A percentile compares a stretch with the other conserved stretches of the same genome.
phyloP scores from a whole-genome alignment of 129 eudicot genomes.

The Oenanthe sinensis region DNA sequence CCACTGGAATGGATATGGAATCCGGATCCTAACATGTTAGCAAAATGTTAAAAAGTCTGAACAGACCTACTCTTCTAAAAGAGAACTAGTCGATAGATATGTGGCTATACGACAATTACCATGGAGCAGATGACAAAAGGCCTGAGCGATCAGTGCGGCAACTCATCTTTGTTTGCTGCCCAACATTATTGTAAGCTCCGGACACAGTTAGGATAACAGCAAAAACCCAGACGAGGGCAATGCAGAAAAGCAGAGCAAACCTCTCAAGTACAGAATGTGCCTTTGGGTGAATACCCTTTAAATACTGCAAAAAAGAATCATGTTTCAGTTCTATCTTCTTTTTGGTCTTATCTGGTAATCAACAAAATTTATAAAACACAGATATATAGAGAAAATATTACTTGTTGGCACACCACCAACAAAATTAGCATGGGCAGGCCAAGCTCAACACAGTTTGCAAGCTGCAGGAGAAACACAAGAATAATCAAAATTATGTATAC shows the following conservation, averaged over 20 bases:
- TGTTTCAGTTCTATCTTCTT: background rate
- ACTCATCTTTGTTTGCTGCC: conserved; percentile 39
- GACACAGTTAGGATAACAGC: conserved; percentile 83
- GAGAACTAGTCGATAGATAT: background rate
- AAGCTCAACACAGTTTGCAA: conserved; percentile 75
- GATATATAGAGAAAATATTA: conserved; percentile 19
- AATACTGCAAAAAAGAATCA: conserved; percentile 35
- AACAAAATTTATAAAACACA: background rate
- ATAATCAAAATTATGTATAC: conserved; percentile 2
- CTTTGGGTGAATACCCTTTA: conserved; percentile 47
- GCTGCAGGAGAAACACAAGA: conserved; percentile 32
- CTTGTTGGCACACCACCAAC: conserved; percentile 70
- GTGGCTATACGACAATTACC: conserved; percentile 30
- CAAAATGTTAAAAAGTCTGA: conserved; percentile 3
- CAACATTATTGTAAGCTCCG: conserved; percentile 75
- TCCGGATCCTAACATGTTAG: conserved; percentile 46
- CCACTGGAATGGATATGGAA: conserved; percentile 96
- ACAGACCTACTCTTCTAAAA: background rate
- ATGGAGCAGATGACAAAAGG: conserved; percentile 76
- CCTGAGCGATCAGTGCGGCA: conserved; percentile 72
- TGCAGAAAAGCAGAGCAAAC: conserved; percentile 68
- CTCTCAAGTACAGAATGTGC: conserved; percentile 56
- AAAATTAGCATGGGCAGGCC: conserved; percentile 88
- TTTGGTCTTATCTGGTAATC: background rate
- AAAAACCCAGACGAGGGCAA: conserved; percentile 80